Evolutionary conservation across 2,329 filamentous ascomycete genomes (phyloP), one percentile per base, ranked within the genome.

Genomic region (Fusarium sp.): DNA sequence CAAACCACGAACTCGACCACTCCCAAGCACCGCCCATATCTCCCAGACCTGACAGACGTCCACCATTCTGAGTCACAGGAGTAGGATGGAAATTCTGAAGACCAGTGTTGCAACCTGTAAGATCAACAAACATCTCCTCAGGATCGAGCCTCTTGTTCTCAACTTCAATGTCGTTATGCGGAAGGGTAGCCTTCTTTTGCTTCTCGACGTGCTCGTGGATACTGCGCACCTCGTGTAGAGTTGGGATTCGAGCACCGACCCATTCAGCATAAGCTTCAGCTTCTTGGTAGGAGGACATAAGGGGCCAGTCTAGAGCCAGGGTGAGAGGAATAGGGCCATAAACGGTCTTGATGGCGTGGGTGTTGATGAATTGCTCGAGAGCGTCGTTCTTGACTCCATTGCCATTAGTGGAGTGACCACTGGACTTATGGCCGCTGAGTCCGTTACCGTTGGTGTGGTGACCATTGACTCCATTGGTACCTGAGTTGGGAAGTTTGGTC

Each of bases 21-120:
- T 49, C 45, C 45, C 45, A 49, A 34, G 45, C 45, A 34, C 45
- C 45, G 19, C 45, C 45, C 45, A 49, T 49, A 49, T 49, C 45
- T 34, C 45, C 45, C n/a, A 49, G 28, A 31, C 45, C 45, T 13
- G 45, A 49, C n/a, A 49, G 28, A 23, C 45, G 45, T 23, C 45
- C 45, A 23, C 45, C 45, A n/a, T 49, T 49, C 19, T 49, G 45
- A 23, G 45, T 49, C 19, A 49, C 45, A 34, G 45, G 19, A 23
- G 45, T 49, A 23, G 45, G 45, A 18, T 49, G 45, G 14, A 49
- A 49, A 18, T 34, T 49, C 45, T 49, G 45, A 4, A 49, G 28
- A 18, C 45, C 45, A 8, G 28, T 49, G 18, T 49, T 49, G 14
- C 14, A 49, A 23, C 28, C 19, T 23, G 45, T 34, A 49, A 49